Conservation (phyloP, 2,329 filamentous ascomycete genomes). For the Torrubiellomyces zombiae region DNA sequence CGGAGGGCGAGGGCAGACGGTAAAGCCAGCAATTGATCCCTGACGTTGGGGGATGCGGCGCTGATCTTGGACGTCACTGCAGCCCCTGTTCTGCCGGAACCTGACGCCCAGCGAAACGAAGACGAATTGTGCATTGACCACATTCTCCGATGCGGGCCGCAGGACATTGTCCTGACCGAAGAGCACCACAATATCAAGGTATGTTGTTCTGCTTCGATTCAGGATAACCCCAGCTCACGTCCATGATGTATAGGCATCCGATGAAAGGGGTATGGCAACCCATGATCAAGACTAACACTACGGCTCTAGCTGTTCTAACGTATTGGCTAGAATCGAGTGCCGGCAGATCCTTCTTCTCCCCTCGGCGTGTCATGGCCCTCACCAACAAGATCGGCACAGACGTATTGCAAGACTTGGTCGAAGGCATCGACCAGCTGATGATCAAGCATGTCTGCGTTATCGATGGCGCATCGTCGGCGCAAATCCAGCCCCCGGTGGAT, state of each 20-base stretch:
- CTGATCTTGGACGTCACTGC: too few relatives aligned
- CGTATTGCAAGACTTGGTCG: constrained; percentile 5
- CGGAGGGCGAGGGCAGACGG: too few relatives aligned
- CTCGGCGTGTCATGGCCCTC: constrained; percentile 14
- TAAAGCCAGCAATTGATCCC: too few relatives aligned
- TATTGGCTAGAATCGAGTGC: constrained; percentile 6
- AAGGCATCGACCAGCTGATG: constrained; percentile 6
- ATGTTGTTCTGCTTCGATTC: neutral
- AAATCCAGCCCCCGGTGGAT: too few relatives aligned
- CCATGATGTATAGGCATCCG: constrained; percentile 1
- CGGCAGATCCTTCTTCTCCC: constrained; percentile 18
- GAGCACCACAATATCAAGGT: constrained; percentile 3
- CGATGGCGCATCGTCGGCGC: constrained; percentile 1
- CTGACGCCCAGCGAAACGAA: too few relatives aligned
- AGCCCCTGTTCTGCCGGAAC: too few relatives aligned
- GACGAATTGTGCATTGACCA: constrained; percentile 2
- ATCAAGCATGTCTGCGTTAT: constrained; percentile 1
- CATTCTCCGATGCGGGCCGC: constrained; percentile 2
- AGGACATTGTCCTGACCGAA: constrained; percentile 1
- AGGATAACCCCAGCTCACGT: neutral
- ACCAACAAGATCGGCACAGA: constrained; percentile 5
- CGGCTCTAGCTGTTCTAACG: too few relatives aligned
- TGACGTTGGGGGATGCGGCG: too few relatives aligned
- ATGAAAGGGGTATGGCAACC: constrained; percentile 2
- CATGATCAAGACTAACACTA: neutral